Base-by-base conservation (phyloP, 1,139 yeast genomes). In the Taphrina communis region DNA sequence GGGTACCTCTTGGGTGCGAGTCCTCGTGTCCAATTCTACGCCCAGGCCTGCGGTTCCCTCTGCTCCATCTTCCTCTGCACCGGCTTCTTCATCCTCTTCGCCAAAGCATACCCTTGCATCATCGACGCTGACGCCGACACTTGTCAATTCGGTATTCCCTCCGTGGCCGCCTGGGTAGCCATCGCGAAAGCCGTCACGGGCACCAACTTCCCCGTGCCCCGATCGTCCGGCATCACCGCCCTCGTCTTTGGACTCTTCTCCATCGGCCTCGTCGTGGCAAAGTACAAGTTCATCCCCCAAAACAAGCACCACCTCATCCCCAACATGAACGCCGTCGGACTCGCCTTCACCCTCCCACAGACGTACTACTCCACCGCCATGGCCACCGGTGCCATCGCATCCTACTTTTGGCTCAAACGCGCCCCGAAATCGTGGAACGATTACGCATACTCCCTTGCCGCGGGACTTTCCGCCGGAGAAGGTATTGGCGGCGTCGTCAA, bases 301-400 rank as follows among this genome's bases (percentile, higher is more conserved):
- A 44, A 53, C 25, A 48, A 56, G 35, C 65, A 69, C 38, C 17
- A 25, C 39, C 50, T 41, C 56, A 51, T 68, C 11, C 70, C 70
- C 12, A 68, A 68, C 66, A 65, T 68, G 65, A 68, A 68, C 61
- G 70, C 70, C 38, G 62, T 68, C 52, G 70, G 70, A 31, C 51
- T 68, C 11, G 70, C 69, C 12, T 68, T 68, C 61, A 66, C 69
- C 25, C 53, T 68, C n/a, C 70, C 70, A 11, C 70, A 68, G 51
- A 65, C 70, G 8, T 65, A 35, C 57, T 68, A 68, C 46, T 60
- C 70, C 50, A 68, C 69, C 14, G 70, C 69, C 25, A 68, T 68
- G 70, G 56, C 66, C n/a, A 36, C 48, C 36, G 70, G 70, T 11
- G 69, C 69, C 6, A 12, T 65, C 55, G 53, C 62, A 17, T 60